Evolutionary conservation across 148 eudicot species (phyloP), one percentile per base, ranked within the genome.

Genomic region (Silene latifolia): DNA sequence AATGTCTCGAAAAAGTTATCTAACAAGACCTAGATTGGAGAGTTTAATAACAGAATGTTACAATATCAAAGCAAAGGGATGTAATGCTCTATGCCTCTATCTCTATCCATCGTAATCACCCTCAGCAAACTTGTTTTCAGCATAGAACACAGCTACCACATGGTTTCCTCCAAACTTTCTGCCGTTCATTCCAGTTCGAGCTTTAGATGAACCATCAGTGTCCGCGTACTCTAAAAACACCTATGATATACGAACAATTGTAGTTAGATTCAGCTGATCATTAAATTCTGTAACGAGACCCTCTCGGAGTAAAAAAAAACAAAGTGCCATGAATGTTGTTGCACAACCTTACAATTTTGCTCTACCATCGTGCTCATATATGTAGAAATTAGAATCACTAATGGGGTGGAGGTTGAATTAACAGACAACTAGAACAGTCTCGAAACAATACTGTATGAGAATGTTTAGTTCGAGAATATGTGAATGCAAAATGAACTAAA

Each of bases 171-270:
- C 96, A 59, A 90, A 93, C 78, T 83, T 93, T 60, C 98, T 90
- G 62, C 98, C 98, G 13, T 93, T 84, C 83, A 93, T 84, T 46
- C 96, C 98, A 35, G 76, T 64, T 57, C 89, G 83, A 61, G 98
- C 98, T 84, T 77, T 93, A 13, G 89, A 67, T 3, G 98, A 79
- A 69, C 98, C 74, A 6, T 92, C 97, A 17, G 85, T 69, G 75
- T 95, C 98, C 0, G 77, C 83, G 69, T 95, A 95, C 80, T 90
- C 96, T 88, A 95, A 69, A 81, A 92, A 95, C 72, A 95, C 98
- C 98, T 95, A 57, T 58, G 69, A 54, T 14, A 72, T 1, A 69
- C 23, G 8, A 44, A n/a, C 63, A 27, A 13, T 3, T 18, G n/a
- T 3, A 25, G 17, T 51, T 3, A 51, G 56, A 51, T 12, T 51